These are phyloP conservation scores for Ceratocystis albifundus DNA, from an alignment of 2,329 filamentous ascomycete genomes.

Conservation along the genomic window DNA sequence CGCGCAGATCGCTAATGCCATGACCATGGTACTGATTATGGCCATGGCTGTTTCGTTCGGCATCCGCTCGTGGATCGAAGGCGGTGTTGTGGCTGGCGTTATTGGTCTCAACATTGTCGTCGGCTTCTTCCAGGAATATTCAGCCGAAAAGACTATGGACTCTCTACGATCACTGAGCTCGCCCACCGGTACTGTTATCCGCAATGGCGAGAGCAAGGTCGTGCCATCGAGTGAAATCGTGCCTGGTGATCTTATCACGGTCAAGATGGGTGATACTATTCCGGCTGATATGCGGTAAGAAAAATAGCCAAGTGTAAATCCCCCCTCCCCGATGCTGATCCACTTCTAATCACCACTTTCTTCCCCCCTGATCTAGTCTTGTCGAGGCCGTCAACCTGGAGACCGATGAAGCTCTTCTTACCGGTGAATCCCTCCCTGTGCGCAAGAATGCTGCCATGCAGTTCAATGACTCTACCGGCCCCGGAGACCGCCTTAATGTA, in stretches of 20 bases:
- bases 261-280: slow-evolving; percentile 43
- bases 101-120: slow-evolving; percentile 43
- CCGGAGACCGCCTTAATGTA: slow-evolving; percentile 46
- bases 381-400: slow-evolving; percentile 50
- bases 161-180: slow-evolving; percentile 31
- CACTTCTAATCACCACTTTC: slow-evolving; percentile 29
- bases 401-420: slow-evolving; percentile 51
- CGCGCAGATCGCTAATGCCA: slow-evolving; percentile 47
- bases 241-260: slow-evolving; percentile 42
- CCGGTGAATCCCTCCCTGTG: slow-evolving; percentile 48
- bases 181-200: slow-evolving; percentile 33
- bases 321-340: background rate
- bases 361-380: slow-evolving; percentile 28
- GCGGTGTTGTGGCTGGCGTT: slow-evolving; percentile 39
- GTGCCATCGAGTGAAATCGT: slow-evolving; percentile 35
- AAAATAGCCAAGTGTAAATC: background rate
- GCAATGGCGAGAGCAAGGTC: slow-evolving; percentile 30
- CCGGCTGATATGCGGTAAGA: slow-evolving; percentile 41
- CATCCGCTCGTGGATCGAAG: slow-evolving; percentile 42
- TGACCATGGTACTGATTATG: slow-evolving; percentile 47
- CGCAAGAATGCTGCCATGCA: slow-evolving; percentile 37
- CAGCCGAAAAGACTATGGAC: slow-evolving; percentile 35
- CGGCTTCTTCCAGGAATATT: slow-evolving; percentile 36
- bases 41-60: slow-evolving; percentile 46
- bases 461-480: slow-evolving; percentile 30